Base-by-base conservation (phyloP, 2,329 filamentous ascomycete species). In the Emmonsia crescens region DNA sequence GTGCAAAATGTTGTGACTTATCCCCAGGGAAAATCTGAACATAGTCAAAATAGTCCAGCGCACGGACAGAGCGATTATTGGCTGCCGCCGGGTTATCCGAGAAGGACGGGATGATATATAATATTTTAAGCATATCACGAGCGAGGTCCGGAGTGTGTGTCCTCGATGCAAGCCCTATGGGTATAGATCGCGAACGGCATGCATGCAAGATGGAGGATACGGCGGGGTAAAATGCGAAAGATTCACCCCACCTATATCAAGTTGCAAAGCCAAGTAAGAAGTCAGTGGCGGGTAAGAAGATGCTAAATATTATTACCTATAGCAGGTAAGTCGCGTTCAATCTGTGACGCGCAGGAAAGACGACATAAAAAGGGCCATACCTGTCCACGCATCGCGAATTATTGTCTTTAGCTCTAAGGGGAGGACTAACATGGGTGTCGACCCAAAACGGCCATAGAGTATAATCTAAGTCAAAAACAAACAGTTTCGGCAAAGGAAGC, bases 371-470 rank as follows among this genome's bases (percentile, higher is more conserved):
- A 29, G 24, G 52, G 57, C 36, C 60, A n/a, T 71, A 77, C 77
- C 71, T 70, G 64, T 79, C 77, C 5, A 75, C 73, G 36, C 72
- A 75, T 62, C 76, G 75, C 33, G 76, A 76, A 64, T 78, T 78
- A 64, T 77, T 75, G 64, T 85, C 83, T 66, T 80, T 81, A 57
- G 84, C 79, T 65, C 85, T 86, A 57, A 96, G 77, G 0, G 91
- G 92, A 6, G 85, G 83, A 29, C 85, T 84, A 68, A 94, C 88
- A 76, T 96, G 92, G 3, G 91, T 96, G 78, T 97, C 94, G 1
- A 96, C 87, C 93, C 93, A 97, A 77, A 96, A 96, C 4, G 92
- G 91, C 94, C 93, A 97, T n/a, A 97, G 82, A 0, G 94, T 97
- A 80, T 96, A 97, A 80, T 97, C 93, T 65, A 97, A 85, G 74